Percentiles rank a stretch among this genome's conserved stretches.
These are phyloP conservation scores for Sphaerobolus stellatus DNA, from an alignment of 1,284 basidiomycete species.

Conservation along the genomic window DNA sequence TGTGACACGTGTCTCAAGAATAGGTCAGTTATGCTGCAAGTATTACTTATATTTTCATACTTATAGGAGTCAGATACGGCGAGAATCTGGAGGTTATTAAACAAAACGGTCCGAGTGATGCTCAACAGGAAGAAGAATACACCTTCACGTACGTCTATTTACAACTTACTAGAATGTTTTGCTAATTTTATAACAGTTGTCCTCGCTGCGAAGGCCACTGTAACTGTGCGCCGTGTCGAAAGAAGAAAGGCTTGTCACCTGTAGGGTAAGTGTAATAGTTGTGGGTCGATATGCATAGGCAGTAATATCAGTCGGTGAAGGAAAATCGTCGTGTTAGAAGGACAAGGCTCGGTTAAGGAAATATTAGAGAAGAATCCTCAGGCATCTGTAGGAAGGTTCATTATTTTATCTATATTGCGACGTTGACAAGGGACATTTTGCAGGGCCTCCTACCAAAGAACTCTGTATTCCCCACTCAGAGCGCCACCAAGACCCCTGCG, in stretches of 20 bases:
- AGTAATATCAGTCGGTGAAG: constrained; percentile 18
- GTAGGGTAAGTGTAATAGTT: constrained; percentile 46
- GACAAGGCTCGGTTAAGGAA: constrained; percentile 39
- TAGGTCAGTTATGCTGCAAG: constrained; percentile 44
- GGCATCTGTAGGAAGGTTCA: constrained; percentile 28
- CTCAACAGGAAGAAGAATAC: constrained; percentile 44
- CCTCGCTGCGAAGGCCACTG: constrained; percentile 64
- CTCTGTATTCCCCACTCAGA: not conserved
- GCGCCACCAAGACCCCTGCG: no score
- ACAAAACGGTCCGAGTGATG: constrained; percentile 24
- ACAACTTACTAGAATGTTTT: not conserved
- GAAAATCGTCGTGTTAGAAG: constrained; percentile 40
- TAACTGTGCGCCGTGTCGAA: constrained; percentile 64
- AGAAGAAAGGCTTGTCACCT: constrained; percentile 56
- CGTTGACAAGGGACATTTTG: no score
- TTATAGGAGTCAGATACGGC: no score
- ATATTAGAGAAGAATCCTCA: constrained; percentile 36
- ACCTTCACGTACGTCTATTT: constrained; percentile 50
- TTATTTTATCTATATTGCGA: constrained; percentile 1
- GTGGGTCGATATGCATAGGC: not conserved
- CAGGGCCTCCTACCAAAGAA: constrained; percentile 29
- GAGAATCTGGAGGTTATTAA: constrained; percentile 42
- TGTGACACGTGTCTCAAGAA: constrained; percentile 67
- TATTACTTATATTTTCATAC: no score
- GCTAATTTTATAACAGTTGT: constrained; percentile 45